These are phyloP conservation scores for Ceratobasidium sp. DNA, from an alignment of 1,284 basidiomycete species.

Conservation along the genomic window DNA sequence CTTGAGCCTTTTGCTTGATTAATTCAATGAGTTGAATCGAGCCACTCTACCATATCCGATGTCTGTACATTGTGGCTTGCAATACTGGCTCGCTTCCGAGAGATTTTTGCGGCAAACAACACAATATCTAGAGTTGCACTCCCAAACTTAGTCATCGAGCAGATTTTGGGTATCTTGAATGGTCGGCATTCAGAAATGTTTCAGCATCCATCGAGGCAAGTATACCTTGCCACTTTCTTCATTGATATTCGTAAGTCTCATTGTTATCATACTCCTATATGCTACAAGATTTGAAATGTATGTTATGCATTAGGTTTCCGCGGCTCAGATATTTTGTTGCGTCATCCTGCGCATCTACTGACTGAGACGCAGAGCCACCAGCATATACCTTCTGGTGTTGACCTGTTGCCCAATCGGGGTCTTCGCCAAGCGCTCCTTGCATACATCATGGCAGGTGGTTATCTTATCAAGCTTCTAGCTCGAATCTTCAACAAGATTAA, in stretches of 20 bases:
- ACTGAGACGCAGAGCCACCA: neutral
- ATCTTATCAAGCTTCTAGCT: slow-evolving; percentile 10
- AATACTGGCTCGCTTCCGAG: slow-evolving; percentile 10
- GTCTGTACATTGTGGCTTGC: slow-evolving; percentile 42
- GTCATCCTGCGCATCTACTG: neutral
- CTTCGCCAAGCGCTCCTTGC: slow-evolving; percentile 22
- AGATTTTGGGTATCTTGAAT: slow-evolving; percentile 29
- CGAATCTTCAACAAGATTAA: neutral
- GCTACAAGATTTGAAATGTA: neutral
- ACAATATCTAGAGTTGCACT: slow-evolving; percentile 10
- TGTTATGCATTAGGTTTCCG: neutral
- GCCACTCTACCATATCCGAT: slow-evolving; percentile 15
- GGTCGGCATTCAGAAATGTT: slow-evolving; percentile 30
- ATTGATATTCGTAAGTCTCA: slow-evolving; percentile 14
- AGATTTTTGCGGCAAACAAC: slow-evolving; percentile 25
- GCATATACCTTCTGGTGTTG: neutral
- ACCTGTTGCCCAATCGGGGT: slow-evolving; percentile 1
- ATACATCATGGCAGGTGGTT: slow-evolving; percentile 23
- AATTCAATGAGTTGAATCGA: slow-evolving; percentile 38
- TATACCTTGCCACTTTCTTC: slow-evolving; percentile 35
- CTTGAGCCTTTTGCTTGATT: slow-evolving; percentile 38
- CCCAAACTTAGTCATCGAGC: slow-evolving; percentile 4
- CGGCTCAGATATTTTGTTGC: neutral
- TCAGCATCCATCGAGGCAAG: neutral
- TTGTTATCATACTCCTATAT: neutral